Evolutionary conservation across 176 grass and related monocot species (phyloP).

Genomic region (Pontederia crassipes): DNA sequence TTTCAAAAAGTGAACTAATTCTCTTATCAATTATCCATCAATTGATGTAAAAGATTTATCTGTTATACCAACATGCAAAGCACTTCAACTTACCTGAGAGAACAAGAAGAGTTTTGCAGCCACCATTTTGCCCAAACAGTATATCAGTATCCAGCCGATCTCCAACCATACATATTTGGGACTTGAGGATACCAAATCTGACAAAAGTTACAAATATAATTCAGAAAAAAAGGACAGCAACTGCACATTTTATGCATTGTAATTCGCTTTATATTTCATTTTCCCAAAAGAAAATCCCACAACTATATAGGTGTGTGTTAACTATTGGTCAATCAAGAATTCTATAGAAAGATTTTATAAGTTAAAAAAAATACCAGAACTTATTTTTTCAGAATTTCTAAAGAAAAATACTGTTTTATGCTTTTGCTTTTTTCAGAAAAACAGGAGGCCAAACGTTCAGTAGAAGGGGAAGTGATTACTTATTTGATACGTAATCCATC

Average conservation of each 20-base stretch:
- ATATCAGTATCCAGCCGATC: constrained; percentile 95
- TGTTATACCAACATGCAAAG: background rate
- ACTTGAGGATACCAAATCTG: constrained; percentile 86
- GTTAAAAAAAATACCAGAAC: no score
- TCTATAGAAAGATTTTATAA: no score
- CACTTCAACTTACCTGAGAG: constrained; percentile 61
- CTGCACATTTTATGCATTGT: no score
- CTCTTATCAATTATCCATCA: no score
- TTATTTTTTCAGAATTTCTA: no score
- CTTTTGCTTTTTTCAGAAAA: no score
- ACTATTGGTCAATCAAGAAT: no score
- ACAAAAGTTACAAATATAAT: background rate
- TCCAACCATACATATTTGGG: constrained; percentile 99
- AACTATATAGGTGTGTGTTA: no score
- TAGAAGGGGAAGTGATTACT: constrained; percentile 30
- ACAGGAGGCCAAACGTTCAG: no score
- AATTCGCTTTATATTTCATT: background rate
- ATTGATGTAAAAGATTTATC: no score
- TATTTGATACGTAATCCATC: constrained; percentile 97
- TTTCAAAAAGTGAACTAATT: background rate
- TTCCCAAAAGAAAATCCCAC: background rate
- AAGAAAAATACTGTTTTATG: no score
- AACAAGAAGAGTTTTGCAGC: constrained; percentile 95
- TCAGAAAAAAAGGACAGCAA: no score
- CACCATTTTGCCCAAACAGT: constrained; percentile 90